Evolutionary conservation across 2,329 filamentous ascomycete species (phyloP).

Genomic region (Calonectria honghensis): DNA sequence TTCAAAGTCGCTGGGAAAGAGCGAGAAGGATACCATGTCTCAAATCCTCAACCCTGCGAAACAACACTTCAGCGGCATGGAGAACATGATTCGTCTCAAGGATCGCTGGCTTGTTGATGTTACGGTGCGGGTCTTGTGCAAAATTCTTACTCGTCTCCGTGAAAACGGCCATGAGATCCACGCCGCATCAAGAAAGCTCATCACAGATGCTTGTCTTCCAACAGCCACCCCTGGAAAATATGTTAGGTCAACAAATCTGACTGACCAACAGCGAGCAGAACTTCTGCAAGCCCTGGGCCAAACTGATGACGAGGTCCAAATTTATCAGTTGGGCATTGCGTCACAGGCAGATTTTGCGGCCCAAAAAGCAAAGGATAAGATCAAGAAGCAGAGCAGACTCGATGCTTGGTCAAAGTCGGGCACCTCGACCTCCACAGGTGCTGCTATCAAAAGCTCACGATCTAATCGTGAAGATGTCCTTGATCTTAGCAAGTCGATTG

Average conservation of each 20-base stretch:
- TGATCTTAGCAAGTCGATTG: constrained; percentile 67
- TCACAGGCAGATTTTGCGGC: constrained; percentile 49
- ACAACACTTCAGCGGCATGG: constrained; percentile 78
- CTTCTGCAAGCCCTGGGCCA: constrained; percentile 79
- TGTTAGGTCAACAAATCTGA: constrained; percentile 85
- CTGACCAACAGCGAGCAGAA: constrained; percentile 88
- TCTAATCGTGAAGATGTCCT: constrained; percentile 69
- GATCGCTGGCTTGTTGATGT: constrained; percentile 90
- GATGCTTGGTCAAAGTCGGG: constrained; percentile 77
- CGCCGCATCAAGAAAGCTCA: constrained; percentile 73
- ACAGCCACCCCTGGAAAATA: constrained; percentile 73
- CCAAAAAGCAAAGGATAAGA: constrained; percentile 57
- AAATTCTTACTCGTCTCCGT: constrained; percentile 87
- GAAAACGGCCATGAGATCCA: constrained; percentile 85
- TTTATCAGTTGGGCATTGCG: constrained; percentile 64
- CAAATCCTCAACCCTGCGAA: constrained; percentile 63
- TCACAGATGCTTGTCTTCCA: constrained; percentile 79
- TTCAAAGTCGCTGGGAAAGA: constrained; percentile 63
- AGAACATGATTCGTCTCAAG: constrained; percentile 91
- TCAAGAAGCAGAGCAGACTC: constrained; percentile 76
- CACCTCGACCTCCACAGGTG: constrained; percentile 50
- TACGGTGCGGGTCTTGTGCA: constrained; percentile 87
- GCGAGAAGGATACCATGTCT: constrained; percentile 63
- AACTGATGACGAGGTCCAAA: constrained; percentile 73
- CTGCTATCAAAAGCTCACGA: constrained; percentile 55